phyloP scores from a whole-genome alignment of 805 yeast species.

The Teunomyces aglyptinius region DNA sequence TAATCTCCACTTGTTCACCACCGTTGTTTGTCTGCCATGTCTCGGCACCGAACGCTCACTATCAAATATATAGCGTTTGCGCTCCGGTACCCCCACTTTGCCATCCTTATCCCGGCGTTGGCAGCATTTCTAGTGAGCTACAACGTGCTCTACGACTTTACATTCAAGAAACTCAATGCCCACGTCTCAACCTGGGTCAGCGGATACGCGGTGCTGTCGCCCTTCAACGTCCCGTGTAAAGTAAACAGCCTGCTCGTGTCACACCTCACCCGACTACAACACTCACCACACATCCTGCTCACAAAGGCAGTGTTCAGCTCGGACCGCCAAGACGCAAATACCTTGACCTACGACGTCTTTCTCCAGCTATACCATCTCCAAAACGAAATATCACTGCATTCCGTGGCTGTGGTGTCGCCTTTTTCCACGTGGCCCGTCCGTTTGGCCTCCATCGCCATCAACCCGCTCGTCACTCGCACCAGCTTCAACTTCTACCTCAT shows the following conservation, averaged over 20 bases:
- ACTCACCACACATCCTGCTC: slow-evolving; percentile 2
- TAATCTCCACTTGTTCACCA: background rate
- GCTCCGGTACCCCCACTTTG: slow-evolving; percentile 25
- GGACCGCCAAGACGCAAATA: slow-evolving; percentile 6
- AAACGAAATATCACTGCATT: background rate
- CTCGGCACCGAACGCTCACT: slow-evolving; percentile 3
- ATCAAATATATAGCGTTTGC: slow-evolving; percentile 15
- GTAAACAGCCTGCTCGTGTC: background rate
- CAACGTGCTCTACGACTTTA: slow-evolving; percentile 33
- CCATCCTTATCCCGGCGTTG: slow-evolving; percentile 32
- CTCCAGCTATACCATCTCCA: slow-evolving; percentile 11
- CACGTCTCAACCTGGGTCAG: slow-evolving; percentile 12
- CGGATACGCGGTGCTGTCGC: background rate
- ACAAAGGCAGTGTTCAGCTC: slow-evolving; percentile 5
- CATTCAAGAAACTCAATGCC: slow-evolving; percentile 25
- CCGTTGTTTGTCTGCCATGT: background rate
- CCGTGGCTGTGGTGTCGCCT: slow-evolving; percentile 4
- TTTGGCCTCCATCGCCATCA: background rate
- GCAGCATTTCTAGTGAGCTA: slow-evolving; percentile 33
- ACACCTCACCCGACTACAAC: background rate
- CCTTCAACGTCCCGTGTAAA: background rate
- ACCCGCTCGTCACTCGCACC: background rate
- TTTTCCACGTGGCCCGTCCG: slow-evolving; percentile 4
- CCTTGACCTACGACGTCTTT: slow-evolving; percentile 13
- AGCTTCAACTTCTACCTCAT: slow-evolving; percentile 11